Base-by-base conservation (phyloP, 176 grass and related monocot species). In the Oropetium thomaeum region DNA sequence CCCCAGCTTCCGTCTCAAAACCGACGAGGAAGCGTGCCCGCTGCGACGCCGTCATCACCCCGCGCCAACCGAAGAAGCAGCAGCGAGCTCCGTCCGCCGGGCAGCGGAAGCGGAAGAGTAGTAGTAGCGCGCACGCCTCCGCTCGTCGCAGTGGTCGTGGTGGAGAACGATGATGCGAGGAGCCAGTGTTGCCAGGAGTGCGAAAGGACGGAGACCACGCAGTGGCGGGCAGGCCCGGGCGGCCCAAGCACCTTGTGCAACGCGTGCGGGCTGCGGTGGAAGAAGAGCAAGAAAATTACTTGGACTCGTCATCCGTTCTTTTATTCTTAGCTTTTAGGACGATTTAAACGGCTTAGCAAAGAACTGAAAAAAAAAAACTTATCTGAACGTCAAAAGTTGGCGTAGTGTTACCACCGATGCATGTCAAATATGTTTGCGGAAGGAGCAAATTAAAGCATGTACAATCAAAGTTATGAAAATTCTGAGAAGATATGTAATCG, bases 191-290 rank as follows among this genome's bases (percentile, higher is more conserved):
- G 77, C 53, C 27, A 15, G 19, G 4, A 27, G 14, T 80, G 66
- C 66, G 5, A 8, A 20, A 48, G 28, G 4, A 6, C 4, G 53
- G 25, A 49, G 55, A 62, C 54, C 52, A 31, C 53, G 10, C n/a
- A 45, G 30, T 71, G 67, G 67, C 78, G 78, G 30, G 40, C 67
- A n/a, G 67, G 78, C 37, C 78, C 78, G 78, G 41, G 37, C 0
- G 78, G 78, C 14, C 37, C 10, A 1, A 22, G n/a, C 6, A 65
- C 34, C 35, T 8, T 65, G 62, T 65, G 62, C 62, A 65, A 65
- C 20, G 63, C 63, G 63, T 67, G 63, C 37, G 63, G 63, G 8
- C 37, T 67, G 35, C 35, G 27, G 55, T 58, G 20, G 62, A 70
- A 43, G 19, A 71, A 38, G 29, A n/a, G n/a, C n/a, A n/a, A n/a